Percentiles rank a stretch among this genome's conserved stretches.
Evolutionary conservation across 2,329 filamentous ascomycete species (phyloP).

Genomic region (Gnomoniopsis smithogilvyi): DNA sequence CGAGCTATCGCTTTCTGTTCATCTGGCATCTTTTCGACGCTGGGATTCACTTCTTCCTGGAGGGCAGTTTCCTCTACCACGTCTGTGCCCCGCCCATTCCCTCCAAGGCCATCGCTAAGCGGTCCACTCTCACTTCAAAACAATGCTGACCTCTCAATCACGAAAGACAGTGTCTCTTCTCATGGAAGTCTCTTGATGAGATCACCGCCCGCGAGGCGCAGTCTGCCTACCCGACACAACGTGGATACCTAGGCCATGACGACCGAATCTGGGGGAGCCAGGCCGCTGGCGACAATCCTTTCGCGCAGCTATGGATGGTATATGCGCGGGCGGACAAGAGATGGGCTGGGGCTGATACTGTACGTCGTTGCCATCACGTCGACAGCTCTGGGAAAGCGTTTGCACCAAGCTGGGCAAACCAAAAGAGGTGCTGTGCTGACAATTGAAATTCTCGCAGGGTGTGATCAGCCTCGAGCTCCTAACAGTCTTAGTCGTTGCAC

Average conservation of each 20-base stretch:
- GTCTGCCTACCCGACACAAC: slow-evolving; percentile 43
- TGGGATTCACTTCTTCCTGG: slow-evolving; percentile 85
- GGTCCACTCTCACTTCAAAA: neutral
- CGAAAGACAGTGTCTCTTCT: slow-evolving; percentile 66
- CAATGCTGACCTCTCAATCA: neutral
- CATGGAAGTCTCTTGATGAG: slow-evolving; percentile 36
- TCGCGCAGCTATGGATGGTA: slow-evolving; percentile 66
- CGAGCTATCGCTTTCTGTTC: slow-evolving; percentile 72
- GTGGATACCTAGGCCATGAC: slow-evolving; percentile 48
- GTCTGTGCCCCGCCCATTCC: neutral
- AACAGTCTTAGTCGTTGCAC: slow-evolving; percentile 61
- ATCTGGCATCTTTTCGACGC: slow-evolving; percentile 95
- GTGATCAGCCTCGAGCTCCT: slow-evolving; percentile 64
- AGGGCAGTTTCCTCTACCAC: slow-evolving; percentile 89
- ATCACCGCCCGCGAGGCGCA: slow-evolving; percentile 29
- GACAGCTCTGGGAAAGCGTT: neutral
- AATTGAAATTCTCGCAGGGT: slow-evolving; percentile 30
- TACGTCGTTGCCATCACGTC: slow-evolving; percentile 25
- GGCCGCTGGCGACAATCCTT: slow-evolving; percentile 49
- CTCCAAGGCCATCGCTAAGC: neutral
- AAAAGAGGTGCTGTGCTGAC: slow-evolving; percentile 2
- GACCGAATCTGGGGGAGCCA: slow-evolving; percentile 55
- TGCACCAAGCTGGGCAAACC: neutral
- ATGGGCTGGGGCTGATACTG: slow-evolving; percentile 62
- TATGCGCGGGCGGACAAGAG: slow-evolving; percentile 62